Base-by-base conservation (phyloP, 2,329 filamentous ascomycete species). In the Nannizzia gypsea region DNA sequence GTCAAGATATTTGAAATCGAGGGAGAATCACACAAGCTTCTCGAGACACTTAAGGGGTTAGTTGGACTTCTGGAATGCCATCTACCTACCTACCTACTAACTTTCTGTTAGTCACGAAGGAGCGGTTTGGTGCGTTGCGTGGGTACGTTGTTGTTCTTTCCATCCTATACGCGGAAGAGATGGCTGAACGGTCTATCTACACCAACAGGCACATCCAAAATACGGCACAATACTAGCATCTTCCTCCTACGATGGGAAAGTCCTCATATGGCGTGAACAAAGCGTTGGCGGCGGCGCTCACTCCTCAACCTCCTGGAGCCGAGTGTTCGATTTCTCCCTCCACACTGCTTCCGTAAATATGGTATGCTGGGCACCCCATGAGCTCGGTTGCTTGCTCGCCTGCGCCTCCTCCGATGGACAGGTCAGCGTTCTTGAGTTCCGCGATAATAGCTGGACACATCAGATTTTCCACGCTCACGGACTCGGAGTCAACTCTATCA, bases 1-100 rank as follows among this genome's bases (percentile, higher is more conserved):
- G 95, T 99, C 80, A 97, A 97, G 80, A 97, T 99, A 72, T 99
- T 96, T 72, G 93, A 99, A 76, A 87, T 99, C 60, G 92, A 97
- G 70, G 90, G 90, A 69, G 91, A 97, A 68, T 83, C 87, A 66
- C 92, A 99, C 76, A 84, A 89, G 64, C 78, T 97, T 67, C 83
- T 89, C 36, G 92, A 97, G 78, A 99, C 93, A 26, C 79, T 99
- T 66, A 96, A 95, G 77, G 92, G 92, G 90, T 95, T 82, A 46
- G 42, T 11, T n/a, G 15, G 3, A 3, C 0, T 46, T 11, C 15
- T 13, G 2, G 31, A 9, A 17, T 20, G 40, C 15, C 70, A 70
- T 52, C 24, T 56, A 50, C 20, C 42, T 26, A 58, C 58, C 60
- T n/a, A 56, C 55, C 46, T 38, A 38, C 44, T 58, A 17, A 50